These are phyloP conservation scores for Lachnellula hyalina DNA, from an alignment of 2,329 filamentous ascomycete species.

Conservation along the genomic window DNA sequence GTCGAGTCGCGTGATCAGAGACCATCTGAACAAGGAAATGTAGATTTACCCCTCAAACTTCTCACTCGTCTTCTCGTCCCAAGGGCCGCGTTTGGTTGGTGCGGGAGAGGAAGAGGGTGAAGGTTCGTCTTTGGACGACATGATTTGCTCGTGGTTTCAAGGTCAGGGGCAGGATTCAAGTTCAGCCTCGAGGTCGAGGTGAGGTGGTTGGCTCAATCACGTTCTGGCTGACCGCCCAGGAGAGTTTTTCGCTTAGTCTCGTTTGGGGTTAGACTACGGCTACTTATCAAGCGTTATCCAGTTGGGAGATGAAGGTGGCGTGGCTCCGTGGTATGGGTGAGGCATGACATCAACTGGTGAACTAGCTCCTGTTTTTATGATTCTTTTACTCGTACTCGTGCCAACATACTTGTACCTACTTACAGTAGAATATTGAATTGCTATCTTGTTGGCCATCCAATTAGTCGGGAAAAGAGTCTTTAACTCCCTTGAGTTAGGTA, in stretches of 20 bases:
- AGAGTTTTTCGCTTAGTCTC: not conserved
- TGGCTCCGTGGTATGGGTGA: not conserved
- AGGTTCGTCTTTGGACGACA: conserved; percentile 25
- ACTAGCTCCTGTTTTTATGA: too few species aligned
- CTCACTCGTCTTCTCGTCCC: conserved; percentile 53
- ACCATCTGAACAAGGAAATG: not conserved
- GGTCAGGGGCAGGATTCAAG: not conserved
- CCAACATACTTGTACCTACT: too few species aligned
- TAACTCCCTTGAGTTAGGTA: too few species aligned
- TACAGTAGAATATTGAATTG: too few species aligned
- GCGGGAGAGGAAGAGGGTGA: not conserved
- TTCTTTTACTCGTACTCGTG: too few species aligned
- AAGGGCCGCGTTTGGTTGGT: conserved; percentile 34
- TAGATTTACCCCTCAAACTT: conserved; percentile 57
- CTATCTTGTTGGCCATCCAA: too few species aligned
- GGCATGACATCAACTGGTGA: not conserved
- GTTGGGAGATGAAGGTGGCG: too few species aligned
- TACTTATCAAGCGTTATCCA: not conserved
- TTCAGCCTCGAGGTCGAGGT: conserved; percentile 5
- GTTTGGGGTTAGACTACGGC: not conserved
- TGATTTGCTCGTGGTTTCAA: conserved; percentile 6
- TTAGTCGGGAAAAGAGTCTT: too few species aligned
- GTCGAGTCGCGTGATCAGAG: not conserved
- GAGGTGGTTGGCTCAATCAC: not conserved
- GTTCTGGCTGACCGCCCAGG: not conserved